Evolutionary conservation across 2,329 filamentous ascomycete genomes (phyloP).

Genomic region (Aspergillus jensenii): DNA sequence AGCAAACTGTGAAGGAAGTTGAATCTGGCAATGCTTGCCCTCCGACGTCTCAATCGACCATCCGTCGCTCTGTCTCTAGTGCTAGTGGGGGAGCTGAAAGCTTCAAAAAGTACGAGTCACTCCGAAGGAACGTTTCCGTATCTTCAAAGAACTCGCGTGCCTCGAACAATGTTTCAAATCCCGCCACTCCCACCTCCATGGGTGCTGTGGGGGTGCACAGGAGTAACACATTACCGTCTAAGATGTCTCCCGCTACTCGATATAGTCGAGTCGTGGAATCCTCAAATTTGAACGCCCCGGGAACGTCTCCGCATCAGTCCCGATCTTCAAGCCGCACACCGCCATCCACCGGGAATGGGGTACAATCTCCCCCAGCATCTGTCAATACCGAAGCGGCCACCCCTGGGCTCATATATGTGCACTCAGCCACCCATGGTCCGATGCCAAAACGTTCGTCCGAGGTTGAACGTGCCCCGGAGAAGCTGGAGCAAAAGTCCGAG

Average conservation of each 20-base stretch:
- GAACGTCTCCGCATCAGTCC: slow-evolving; percentile 30
- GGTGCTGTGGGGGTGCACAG: slow-evolving; percentile 62
- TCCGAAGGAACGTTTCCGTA: slow-evolving; percentile 86
- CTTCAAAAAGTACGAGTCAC: slow-evolving; percentile 71
- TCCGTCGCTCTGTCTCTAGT: slow-evolving; percentile 78
- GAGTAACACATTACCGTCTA: slow-evolving; percentile 93
- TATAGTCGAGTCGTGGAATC: slow-evolving; percentile 61
- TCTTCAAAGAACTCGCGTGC: slow-evolving; percentile 83
- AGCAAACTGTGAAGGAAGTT: slow-evolving; percentile 66
- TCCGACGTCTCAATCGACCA: slow-evolving; percentile 49
- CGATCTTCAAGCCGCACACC: slow-evolving; percentile 29
- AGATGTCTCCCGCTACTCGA: slow-evolving; percentile 76
- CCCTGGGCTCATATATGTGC: slow-evolving; percentile 25
- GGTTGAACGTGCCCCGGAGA: slow-evolving; percentile 4
- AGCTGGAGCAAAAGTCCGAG: background rate
- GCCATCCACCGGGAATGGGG: slow-evolving; percentile 5
- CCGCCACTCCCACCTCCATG: slow-evolving; percentile 58
- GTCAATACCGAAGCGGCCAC: background rate
- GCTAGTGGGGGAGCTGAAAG: slow-evolving; percentile 88
- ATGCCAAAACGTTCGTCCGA: slow-evolving; percentile 23
- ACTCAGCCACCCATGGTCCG: slow-evolving; percentile 35
- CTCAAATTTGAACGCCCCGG: slow-evolving; percentile 46
- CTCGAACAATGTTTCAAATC: slow-evolving; percentile 70
- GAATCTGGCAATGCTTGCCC: slow-evolving; percentile 63
- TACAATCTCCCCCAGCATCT: background rate